Evolutionary conservation across 768 basidiomycete genomes (phyloP), one percentile per base, ranked within the genome.

Genomic region (Lyophyllum atratum): DNA sequence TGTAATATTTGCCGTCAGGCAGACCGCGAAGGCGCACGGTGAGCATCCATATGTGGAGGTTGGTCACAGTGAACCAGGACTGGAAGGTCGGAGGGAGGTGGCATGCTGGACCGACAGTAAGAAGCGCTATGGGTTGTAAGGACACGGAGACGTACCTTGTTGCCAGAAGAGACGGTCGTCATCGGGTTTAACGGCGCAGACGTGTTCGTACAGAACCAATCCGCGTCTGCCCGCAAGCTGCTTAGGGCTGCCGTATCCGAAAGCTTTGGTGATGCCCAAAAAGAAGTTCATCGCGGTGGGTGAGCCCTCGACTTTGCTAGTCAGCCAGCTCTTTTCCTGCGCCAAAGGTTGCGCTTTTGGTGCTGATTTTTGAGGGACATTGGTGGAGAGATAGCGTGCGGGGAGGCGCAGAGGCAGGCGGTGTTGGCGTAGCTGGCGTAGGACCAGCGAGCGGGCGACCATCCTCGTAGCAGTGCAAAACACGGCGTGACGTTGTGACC

Each of bases 61-160:
- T 94, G 26, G 93, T 93, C 49, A 97, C 75, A 4, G 92, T 92
- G 74, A 98, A 98, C 92, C 95, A 98, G 15, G 96, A 92, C 66
- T 98, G 95, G 72, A 96, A 97, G 0, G 96, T 97, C 12, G 89
- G 89, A 10, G 95, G 94, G 6, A 98, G 80, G 56, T 79, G 80
- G 66, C 92, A 96, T 58, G 85, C 95, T 97, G 64, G 0, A 21
- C 53, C 31, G 54, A 26, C 56, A 31, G 51, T 26, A 9, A 52
- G 52, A 34, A 59, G 59, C 29, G 24, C 15, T 19, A 4, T 5
- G 15, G 49, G 26, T 47, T 21, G n/a, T 54, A 29, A 25, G 22
- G n/a, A 10, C 3, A n/a, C 5, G 50, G 9, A 24, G 25, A 70
- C 77, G 55, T 67, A 87, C 89, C 83, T 52, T 85, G 71, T 63